Evolutionary conservation across 208 protist species (phyloP).

Genomic region (Leishmania tropica): DNA sequence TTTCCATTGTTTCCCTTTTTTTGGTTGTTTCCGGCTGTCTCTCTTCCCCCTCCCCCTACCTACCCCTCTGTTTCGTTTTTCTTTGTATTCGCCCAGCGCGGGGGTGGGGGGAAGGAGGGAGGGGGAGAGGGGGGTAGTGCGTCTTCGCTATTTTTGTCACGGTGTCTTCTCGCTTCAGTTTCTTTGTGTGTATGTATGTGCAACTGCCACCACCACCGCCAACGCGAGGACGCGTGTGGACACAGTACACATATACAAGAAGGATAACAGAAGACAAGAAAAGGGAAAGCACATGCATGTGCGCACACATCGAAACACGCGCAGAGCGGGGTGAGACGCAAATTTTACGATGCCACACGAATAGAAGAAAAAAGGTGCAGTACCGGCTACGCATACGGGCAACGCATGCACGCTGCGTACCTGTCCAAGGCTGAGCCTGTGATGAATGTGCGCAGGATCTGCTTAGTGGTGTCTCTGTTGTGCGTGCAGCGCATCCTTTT

Average conservation of each 20-base stretch:
- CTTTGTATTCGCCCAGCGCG: not conserved
- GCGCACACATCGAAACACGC: not conserved
- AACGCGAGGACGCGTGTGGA: not conserved
- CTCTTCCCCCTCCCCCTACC: no score
- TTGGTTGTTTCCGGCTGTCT: not conserved
- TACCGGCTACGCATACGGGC: not conserved
- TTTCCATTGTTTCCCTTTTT: not conserved
- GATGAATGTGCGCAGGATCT: not conserved
- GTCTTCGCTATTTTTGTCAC: not conserved
- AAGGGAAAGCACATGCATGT: not conserved
- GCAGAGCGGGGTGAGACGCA: not conserved
- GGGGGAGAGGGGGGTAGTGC: not conserved
- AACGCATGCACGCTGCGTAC: not conserved
- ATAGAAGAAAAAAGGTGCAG: not conserved
- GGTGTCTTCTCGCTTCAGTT: not conserved
- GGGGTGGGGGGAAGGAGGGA: no score
- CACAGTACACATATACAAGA: not conserved
- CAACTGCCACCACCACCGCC: not conserved
- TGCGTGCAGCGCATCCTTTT: not conserved
- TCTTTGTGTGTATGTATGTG: not conserved
- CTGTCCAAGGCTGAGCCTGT: not conserved
- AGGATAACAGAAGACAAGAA: not conserved
- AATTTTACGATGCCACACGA: not conserved
- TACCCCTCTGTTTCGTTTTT: not conserved
- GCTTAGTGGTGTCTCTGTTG: not conserved